Base-by-base conservation (phyloP, 1,139 yeast genomes). In the Nakaseomyces bracarensis region DNA sequence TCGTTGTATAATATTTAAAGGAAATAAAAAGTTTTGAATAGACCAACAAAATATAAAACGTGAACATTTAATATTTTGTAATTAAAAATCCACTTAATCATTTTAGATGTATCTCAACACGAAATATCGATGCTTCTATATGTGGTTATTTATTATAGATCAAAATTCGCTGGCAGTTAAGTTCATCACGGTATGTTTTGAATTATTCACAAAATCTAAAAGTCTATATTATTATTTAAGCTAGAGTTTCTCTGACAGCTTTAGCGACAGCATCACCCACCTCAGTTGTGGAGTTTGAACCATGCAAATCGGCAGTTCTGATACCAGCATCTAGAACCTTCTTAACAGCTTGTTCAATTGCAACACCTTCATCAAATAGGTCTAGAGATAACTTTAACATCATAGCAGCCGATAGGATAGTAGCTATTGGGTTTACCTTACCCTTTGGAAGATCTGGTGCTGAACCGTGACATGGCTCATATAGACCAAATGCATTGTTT, bases 381-480 rank as follows among this genome's bases (percentile, higher is more conserved):
- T 84, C 80, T 61, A 91, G 75, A 20, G 96, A 85, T 50, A 91
- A 76, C 60, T 93, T 79, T 68, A 91, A 75, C 97, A 91, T 89
- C 94, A 91, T 83, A 27, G 97, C 97, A 9, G 83, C 95, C 14
- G 96, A 87, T 58, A 91, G 74, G 55, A 91, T 89, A 23, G 96
- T 85, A 40, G 96, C 98, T 44, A 89, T 68, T 42, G 98, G 98
- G 66, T 91, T 91, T 44, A 87, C 98, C 69, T 84, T 82, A 63
- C 86, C 85, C 47, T 69, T 71, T 42, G 81, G 81, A 60, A 91
- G 75, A 65, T 91, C 98, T 36, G 98, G 98, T 21, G 98, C 98
- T 35, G 96, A 82, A 38, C 98, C 98, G 64, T 91, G 98, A 62
- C 97, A 89, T 52, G 98, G 98, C 68, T 91, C 98, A 64, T 91